Percentiles rank a stretch among this genome's conserved stretches.
Conservation (phyloP, 2,329 filamentous ascomycete species). For the Clonostachys rhizophaga region DNA sequence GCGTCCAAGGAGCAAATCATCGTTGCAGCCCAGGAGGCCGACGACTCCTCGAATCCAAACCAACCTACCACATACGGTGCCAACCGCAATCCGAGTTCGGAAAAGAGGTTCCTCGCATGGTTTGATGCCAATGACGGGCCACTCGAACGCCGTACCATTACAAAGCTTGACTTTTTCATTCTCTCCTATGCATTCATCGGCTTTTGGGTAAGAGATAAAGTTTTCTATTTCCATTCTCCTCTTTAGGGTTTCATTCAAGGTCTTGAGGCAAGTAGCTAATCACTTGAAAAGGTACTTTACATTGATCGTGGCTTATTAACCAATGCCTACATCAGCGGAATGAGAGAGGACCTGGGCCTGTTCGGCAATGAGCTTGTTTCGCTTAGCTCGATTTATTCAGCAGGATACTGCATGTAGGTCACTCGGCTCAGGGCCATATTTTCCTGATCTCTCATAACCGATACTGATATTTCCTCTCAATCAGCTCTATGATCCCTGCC, state of each 20-base stretch:
- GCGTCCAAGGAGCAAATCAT: no score
- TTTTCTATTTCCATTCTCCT: background rate
- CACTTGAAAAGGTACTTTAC: background rate
- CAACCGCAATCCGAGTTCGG: no score
- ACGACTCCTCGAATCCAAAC: no score
- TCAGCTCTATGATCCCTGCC: slow-evolving; percentile 31
- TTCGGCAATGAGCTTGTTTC: slow-evolving; percentile 48
- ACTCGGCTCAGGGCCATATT: slow-evolving; percentile 6
- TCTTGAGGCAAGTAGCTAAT: background rate
- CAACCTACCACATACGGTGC: no score
- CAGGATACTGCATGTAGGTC: slow-evolving; percentile 20
- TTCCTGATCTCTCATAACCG: no score
- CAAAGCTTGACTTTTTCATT: slow-evolving; percentile 50
- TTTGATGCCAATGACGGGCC: background rate
- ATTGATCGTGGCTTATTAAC: slow-evolving; percentile 19
- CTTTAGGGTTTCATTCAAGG: background rate
- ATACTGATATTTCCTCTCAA: slow-evolving; percentile 22
- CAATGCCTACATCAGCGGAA: slow-evolving; percentile 49
- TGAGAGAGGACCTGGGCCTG: slow-evolving; percentile 46
- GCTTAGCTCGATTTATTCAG: slow-evolving; percentile 38
- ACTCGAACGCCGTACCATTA: slow-evolving; percentile 18
- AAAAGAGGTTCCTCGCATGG: background rate
- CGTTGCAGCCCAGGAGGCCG: no score
- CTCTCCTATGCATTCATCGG: slow-evolving; percentile 49
- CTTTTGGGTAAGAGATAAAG: slow-evolving; percentile 34